A percentile compares a stretch with the other conserved stretches of the same genome.
Evolutionary conservation across 2,329 filamentous ascomycete genomes (phyloP).

Genomic region (Amauroascus niger): DNA sequence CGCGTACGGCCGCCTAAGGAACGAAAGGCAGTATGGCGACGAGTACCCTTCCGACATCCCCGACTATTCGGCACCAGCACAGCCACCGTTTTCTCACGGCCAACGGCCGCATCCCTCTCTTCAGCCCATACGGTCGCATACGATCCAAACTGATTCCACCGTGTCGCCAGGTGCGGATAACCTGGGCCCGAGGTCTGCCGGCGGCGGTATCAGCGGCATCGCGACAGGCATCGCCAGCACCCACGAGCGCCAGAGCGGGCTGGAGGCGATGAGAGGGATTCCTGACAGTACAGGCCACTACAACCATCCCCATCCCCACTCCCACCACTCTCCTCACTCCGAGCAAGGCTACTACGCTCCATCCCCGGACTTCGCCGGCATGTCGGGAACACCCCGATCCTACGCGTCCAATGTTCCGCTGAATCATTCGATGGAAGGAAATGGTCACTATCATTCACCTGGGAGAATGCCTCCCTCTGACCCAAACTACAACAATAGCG

Average conservation of each 20-base stretch:
- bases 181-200: slow-evolving; percentile 52
- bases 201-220: slow-evolving; percentile 53
- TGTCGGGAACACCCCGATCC: background rate
- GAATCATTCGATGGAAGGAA: background rate
- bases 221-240: slow-evolving; percentile 54
- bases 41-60: slow-evolving; percentile 3
- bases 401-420: slow-evolving; percentile 1
- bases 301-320: background rate
- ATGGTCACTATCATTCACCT: background rate
- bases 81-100: background rate
- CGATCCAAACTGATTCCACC: slow-evolving; percentile 30
- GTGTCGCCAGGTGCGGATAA: slow-evolving; percentile 59
- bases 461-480: background rate
- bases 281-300: slow-evolving; percentile 14
- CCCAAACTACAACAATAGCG: background rate
- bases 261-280: slow-evolving; percentile 49
- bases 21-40: slow-evolving; percentile 4
- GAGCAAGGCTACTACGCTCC: background rate
- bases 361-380: background rate
- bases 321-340: background rate
- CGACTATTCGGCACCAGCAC: background rate
- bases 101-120: background rate
- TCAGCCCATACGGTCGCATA: slow-evolving; percentile 18
- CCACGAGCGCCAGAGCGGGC: slow-evolving; percentile 54
- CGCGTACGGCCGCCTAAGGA: slow-evolving; percentile 16